phyloP scores from a whole-genome alignment of 1,284 basidiomycete genomes.

The Rhodotorula sp. region DNA sequence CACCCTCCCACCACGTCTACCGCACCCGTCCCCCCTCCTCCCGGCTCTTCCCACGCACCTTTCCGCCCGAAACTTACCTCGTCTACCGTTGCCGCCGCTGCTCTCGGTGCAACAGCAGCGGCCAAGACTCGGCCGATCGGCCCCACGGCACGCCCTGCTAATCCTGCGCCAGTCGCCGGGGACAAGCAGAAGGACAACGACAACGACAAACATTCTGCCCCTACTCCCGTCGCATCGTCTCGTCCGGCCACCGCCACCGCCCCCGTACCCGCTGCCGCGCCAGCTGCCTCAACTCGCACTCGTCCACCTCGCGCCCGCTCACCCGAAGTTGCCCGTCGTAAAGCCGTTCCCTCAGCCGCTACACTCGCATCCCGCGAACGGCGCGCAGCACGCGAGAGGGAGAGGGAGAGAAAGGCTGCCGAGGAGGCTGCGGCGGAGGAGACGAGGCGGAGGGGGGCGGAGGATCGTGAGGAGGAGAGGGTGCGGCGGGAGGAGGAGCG shows the following conservation, averaged over 20 bases:
- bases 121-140: neutral
- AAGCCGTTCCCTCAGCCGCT: neutral
- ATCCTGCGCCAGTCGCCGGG: neutral
- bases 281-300: neutral
- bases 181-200: neutral
- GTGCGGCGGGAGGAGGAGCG: constrained; percentile 1
- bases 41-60: constrained; percentile 25
- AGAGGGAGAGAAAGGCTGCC: neutral
- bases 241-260: neutral
- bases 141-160: neutral
- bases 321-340: neutral
- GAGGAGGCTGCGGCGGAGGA: constrained; percentile 6
- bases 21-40: neutral
- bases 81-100: neutral
- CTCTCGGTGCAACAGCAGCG: neutral
- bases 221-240: neutral
- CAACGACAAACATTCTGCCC: neutral
- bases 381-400: neutral
- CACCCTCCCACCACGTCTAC: neutral
- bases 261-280: neutral
- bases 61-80: constrained; percentile 18
- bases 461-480: neutral
- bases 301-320: neutral
- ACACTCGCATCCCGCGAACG: constrained; percentile 11
- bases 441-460: neutral